phyloP scores from a whole-genome alignment of 129 eudicot species.

The Daucus carota region DNA sequence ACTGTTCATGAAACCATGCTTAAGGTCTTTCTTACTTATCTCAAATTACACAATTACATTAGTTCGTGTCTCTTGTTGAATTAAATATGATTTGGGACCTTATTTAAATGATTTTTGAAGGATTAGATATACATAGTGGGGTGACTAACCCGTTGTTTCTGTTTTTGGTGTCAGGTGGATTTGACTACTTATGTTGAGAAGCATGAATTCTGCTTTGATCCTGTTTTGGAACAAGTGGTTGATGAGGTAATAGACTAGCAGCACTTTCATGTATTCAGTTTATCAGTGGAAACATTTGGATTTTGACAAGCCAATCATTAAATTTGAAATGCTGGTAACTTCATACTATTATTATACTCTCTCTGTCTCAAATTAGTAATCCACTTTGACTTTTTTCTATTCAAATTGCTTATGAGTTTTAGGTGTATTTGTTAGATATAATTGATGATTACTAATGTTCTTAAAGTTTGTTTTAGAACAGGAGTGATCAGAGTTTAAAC shows the following conservation, averaged over 20 bases:
- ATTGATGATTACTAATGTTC: too few relatives aligned
- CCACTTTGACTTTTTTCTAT: too few relatives aligned
- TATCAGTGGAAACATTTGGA: background rate
- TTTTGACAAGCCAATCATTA: background rate
- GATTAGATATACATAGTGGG: background rate
- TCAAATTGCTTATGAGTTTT: background rate
- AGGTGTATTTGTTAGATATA: too few relatives aligned
- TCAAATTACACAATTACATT: background rate
- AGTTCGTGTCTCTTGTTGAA: background rate
- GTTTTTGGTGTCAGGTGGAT: slow-evolving; percentile 59
- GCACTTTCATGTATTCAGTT: slow-evolving; percentile 4
- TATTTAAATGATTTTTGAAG: slow-evolving; percentile 3
- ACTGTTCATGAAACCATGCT: slow-evolving; percentile 90
- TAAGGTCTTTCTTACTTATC: slow-evolving; percentile 52
- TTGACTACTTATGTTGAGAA: slow-evolving; percentile 96
- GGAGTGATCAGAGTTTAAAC: too few relatives aligned
- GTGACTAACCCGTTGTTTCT: slow-evolving; percentile 16
- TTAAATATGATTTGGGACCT: slow-evolving; percentile 6
- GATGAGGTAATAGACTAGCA: slow-evolving; percentile 92
- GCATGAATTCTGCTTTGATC: slow-evolving; percentile 94
- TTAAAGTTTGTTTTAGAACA: too few relatives aligned
- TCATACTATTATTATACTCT: background rate
- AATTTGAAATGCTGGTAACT: background rate
- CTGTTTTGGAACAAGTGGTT: slow-evolving; percentile 84
- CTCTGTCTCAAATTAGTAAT: too few relatives aligned